phyloP scores from a whole-genome alignment of 805 yeast genomes.

The Metschnikowia continentalis region DNA sequence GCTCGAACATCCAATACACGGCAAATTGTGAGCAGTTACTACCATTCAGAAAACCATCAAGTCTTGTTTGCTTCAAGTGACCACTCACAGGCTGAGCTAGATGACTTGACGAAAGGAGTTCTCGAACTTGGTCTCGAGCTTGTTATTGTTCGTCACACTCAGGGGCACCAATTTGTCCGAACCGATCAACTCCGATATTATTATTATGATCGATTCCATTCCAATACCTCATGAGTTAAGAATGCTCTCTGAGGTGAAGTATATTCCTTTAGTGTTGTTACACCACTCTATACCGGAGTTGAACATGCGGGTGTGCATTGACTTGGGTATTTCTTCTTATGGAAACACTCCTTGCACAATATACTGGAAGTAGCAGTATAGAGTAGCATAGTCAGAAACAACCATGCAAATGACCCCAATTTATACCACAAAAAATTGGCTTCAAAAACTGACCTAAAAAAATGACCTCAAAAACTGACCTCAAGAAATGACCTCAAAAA shows the following conservation, averaged over 20 bases:
- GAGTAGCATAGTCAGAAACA: too few relatives aligned
- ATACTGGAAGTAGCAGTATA: too few relatives aligned
- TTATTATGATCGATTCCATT: constrained; percentile 76
- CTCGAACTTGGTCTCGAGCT: constrained; percentile 58
- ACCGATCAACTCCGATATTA: constrained; percentile 68
- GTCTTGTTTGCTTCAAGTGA: constrained; percentile 67
- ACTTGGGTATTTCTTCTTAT: constrained; percentile 80
- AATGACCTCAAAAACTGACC: too few relatives aligned
- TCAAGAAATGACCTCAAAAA: too few relatives aligned
- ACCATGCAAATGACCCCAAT: too few relatives aligned
- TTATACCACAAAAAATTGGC: too few relatives aligned
- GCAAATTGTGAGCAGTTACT: constrained; percentile 64
- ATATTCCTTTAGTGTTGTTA: constrained; percentile 76
- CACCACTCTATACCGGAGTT: constrained; percentile 73
- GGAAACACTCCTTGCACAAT: constrained; percentile 87
- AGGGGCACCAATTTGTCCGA: constrained; percentile 52
- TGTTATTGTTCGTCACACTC: constrained; percentile 51
- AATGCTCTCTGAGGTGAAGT: constrained; percentile 70
- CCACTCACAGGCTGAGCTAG: constrained; percentile 48
- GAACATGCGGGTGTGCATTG: constrained; percentile 77
- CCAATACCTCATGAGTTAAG: constrained; percentile 70
- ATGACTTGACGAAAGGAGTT: constrained; percentile 50
- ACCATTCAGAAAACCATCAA: constrained; percentile 66
- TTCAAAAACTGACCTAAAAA: too few relatives aligned
- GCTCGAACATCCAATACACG: constrained; percentile 57